A percentile compares a stretch with the other conserved stretches of the same genome.
These are phyloP conservation scores for Musa itinerans DNA, from an alignment of 176 grass and related monocot genomes.

Conservation along the genomic window DNA sequence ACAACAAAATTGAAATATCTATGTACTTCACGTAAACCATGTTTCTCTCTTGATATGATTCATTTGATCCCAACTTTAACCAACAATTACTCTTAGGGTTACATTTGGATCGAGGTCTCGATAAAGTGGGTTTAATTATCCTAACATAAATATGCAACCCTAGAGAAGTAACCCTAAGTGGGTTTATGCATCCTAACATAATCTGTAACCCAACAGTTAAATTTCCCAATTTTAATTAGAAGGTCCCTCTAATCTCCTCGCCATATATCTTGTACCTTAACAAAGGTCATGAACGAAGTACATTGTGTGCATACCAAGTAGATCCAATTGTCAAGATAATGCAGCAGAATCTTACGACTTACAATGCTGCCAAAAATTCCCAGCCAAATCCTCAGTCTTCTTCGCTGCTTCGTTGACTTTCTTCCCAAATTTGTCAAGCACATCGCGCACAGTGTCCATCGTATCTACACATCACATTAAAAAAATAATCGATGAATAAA, in stretches of 20 bases:
- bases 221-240: not conserved
- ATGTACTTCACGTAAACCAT: too few species aligned
- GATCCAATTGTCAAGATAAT: not conserved
- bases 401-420: constrained; percentile 71
- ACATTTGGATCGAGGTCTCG: too few species aligned
- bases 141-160: too few species aligned
- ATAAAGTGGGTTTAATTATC: too few species aligned
- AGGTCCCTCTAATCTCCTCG: not conserved
- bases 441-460: constrained; percentile 74
- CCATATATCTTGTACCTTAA: not conserved
- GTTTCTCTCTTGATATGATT: too few species aligned
- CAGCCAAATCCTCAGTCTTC: constrained; percentile 82
- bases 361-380: constrained; percentile 95
- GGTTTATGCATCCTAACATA: too few species aligned
- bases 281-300: not conserved
- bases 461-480: constrained; percentile 38
- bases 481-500: not conserved
- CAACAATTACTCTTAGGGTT: too few species aligned
- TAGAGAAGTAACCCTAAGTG: too few species aligned
- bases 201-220: too few species aligned
- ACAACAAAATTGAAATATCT: too few species aligned
- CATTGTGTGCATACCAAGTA: not conserved
- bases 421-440: constrained; percentile 79
- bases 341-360: constrained; percentile 14
- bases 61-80: too few species aligned